These are phyloP conservation scores for Phytophthora cactorum DNA, from an alignment of 352 stramenopile species.

Conservation along the genomic window DNA sequence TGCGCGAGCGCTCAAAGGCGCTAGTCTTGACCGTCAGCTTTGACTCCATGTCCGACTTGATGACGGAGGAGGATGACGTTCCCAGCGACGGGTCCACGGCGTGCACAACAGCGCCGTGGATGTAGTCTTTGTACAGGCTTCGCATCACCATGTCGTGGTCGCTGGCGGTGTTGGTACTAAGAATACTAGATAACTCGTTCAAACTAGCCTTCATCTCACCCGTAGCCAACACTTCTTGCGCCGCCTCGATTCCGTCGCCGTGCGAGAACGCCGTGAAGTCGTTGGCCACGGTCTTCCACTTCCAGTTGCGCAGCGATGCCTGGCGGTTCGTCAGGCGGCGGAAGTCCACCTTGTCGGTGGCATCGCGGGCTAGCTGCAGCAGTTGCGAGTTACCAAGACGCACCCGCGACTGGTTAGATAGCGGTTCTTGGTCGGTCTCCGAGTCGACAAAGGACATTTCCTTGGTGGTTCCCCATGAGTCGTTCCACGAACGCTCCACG, in stretches of 20 bases:
- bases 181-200: constrained; percentile 40
- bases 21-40: constrained; percentile 42
- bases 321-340: constrained; percentile 31
- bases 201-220: constrained; percentile 47
- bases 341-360: constrained; percentile 37
- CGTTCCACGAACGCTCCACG: constrained; percentile 26
- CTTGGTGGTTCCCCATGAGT: constrained; percentile 32
- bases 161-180: constrained; percentile 35
- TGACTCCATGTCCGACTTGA: constrained; percentile 22
- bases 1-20: constrained; percentile 43
- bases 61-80: constrained; percentile 8
- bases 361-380: constrained; percentile 29
- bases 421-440: constrained; percentile 22
- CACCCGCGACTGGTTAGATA: constrained; percentile 19
- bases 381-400: constrained; percentile 27
- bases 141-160: constrained; percentile 48
- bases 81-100: constrained; percentile 14
- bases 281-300: constrained; percentile 42
- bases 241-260: constrained; percentile 40
- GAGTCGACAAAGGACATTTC: constrained; percentile 28
- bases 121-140: constrained; percentile 55
- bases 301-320: constrained; percentile 38
- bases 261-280: constrained; percentile 40
- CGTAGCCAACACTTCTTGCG: constrained; percentile 35
- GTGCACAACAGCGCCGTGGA: constrained; percentile 55